Conservation (phyloP, 148 eudicot genomes). For the Cornus suecica region DNA sequence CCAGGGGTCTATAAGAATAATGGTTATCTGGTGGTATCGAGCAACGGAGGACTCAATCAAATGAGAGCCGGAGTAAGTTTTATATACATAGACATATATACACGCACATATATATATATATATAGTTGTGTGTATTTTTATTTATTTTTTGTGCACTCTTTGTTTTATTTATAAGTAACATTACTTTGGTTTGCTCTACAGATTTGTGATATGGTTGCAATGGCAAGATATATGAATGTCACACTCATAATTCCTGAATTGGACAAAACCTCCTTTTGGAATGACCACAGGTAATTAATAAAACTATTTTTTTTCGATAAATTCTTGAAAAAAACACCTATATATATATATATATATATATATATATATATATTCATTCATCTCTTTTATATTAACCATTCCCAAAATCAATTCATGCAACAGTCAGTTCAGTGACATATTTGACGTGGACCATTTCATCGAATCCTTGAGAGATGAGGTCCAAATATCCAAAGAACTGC, state of each 20-base stretch:
- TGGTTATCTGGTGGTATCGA: no score
- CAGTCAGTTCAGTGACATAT: constrained; percentile 47
- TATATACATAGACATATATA: no score
- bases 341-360: no score
- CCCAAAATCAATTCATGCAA: neutral
- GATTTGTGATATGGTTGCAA: constrained; percentile 56
- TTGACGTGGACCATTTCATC: constrained; percentile 46
- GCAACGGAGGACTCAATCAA: no score
- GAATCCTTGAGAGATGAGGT: constrained; percentile 41
- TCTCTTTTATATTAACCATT: no score
- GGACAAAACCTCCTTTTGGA: constrained; percentile 50
- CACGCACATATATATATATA: no score
- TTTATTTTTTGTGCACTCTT: neutral
- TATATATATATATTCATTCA: no score
- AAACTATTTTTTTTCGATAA: no score
- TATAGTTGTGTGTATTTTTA: no score
- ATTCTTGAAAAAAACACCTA: no score
- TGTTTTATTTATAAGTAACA: neutral
- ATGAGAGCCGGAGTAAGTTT: no score
- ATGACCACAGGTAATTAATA: constrained; percentile 35
- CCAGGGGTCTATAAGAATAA: no score
- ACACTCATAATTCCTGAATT: constrained; percentile 47
- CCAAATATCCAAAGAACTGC: constrained; percentile 33
- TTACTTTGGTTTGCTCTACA: constrained; percentile 5
- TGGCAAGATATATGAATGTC: constrained; percentile 42